These are phyloP conservation scores for Arthrobotrys megalospora DNA, from an alignment of 2,329 filamentous ascomycete species.

Conservation along the genomic window DNA sequence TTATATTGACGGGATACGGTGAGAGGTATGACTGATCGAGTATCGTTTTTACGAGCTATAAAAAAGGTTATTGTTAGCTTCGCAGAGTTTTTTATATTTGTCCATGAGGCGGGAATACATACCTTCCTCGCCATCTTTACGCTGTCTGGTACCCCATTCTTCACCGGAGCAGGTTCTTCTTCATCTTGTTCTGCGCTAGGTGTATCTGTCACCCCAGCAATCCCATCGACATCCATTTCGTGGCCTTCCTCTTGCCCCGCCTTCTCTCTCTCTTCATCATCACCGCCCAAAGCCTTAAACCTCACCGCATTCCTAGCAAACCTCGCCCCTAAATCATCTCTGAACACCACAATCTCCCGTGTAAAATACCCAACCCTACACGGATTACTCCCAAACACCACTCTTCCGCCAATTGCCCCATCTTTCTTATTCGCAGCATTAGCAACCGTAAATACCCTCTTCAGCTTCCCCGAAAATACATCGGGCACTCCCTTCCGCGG, in stretches of 20 bases:
- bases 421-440: slow-evolving; percentile 75
- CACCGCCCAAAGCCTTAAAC: slow-evolving; percentile 71
- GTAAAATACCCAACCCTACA: slow-evolving; percentile 84
- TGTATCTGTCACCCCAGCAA: slow-evolving; percentile 46
- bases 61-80: slow-evolving; percentile 72
- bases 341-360: slow-evolving; percentile 87
- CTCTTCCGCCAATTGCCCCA: slow-evolving; percentile 75
- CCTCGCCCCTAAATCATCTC: slow-evolving; percentile 87
- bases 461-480: slow-evolving; percentile 89
- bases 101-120: background rate
- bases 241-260: slow-evolving; percentile 65
- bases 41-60: slow-evolving; percentile 87
- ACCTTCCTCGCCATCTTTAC: slow-evolving; percentile 65
- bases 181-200: slow-evolving; percentile 53
- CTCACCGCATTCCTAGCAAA: slow-evolving; percentile 82
- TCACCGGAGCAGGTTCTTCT: slow-evolving; percentile 10
- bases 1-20: slow-evolving; percentile 83
- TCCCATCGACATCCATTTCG: slow-evolving; percentile 70
- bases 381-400: slow-evolving; percentile 91
- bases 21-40: slow-evolving; percentile 91
- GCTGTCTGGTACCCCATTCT: slow-evolving; percentile 69
- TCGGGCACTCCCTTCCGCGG: slow-evolving; percentile 83
- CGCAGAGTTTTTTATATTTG: background rate
- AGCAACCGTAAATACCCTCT: slow-evolving; percentile 82
- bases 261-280: slow-evolving; percentile 31